Base-by-base conservation (phyloP, 2,329 filamentous ascomycete species). In the Talaromyces verruculosus region DNA sequence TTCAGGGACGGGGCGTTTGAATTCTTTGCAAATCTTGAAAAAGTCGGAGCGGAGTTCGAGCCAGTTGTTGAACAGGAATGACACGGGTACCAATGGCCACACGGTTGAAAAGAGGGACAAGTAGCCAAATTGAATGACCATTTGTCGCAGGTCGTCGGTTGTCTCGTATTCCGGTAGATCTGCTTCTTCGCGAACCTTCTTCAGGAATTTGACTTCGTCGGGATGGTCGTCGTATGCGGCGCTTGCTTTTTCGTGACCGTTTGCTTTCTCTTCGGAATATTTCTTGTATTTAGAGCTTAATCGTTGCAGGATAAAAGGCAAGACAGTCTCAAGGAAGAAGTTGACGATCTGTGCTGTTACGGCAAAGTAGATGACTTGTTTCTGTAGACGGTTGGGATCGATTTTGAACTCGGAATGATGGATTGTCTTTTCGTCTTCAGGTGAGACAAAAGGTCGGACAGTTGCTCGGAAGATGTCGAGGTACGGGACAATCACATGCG, bases 1-100 rank as follows among this genome's bases (percentile, higher is more conserved):
- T 85, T 91, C 91, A 0, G 95, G 95, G 41, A 91, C 92, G 0
- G 95, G 95, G 3, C 95, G 88, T 72, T 93, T 90, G 84, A 92
- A 94, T 77, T 93, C 91, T 67, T 92, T 85, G 70, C 93, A 93
- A 73, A 99, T 98, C 79, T 99, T 99, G 80, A 97, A 86, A 2
- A 95, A 94, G 75, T 99, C 95, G 1, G 92, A 93, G 43, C 95
- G 91, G 53, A 98, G 87, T 76, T 99, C 95, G 65, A 99, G 82
- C 93, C 94, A 98, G 80, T 99, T 96, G 80, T 98, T 99, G 80
- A 96, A 83, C 28, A 98, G 82, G 81, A 98, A 99, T 1, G 91
- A 95, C 65, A 92, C 85, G 1, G 91, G 90, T 0, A 94, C 93
- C 25, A 98, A 82, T 0, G 95, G 95, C 95, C 95, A 99, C 64